phyloP scores from a whole-genome alignment of 23 red algal species.

The Gracilaria gracilis region DNA sequence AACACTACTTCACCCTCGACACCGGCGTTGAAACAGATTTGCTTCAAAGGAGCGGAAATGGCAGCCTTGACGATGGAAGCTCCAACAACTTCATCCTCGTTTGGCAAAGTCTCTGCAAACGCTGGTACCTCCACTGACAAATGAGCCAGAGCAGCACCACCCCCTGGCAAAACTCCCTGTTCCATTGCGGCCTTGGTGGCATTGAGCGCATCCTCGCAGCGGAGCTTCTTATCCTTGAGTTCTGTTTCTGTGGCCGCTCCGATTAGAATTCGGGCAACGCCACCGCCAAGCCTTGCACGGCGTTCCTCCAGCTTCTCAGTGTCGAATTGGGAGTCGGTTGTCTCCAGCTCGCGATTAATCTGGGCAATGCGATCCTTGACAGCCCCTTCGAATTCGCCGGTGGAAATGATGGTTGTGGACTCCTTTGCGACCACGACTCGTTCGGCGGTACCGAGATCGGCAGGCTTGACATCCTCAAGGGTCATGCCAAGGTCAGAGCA shows the following conservation, averaged over 20 bases:
- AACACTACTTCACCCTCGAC: conserved; percentile 91
- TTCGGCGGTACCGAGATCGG: conserved; percentile 88
- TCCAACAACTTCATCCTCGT: conserved; percentile 92
- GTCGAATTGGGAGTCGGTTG: conserved; percentile 87
- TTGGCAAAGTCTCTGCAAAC: conserved; percentile 71
- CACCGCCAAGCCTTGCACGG: conserved; percentile 91
- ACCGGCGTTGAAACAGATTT: conserved; percentile 94
- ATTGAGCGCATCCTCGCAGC: conserved; percentile 98
- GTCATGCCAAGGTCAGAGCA: conserved; percentile 92
- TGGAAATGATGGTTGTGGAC: conserved; percentile 94
- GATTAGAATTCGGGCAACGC: conserved; percentile 96
- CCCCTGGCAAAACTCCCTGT: conserved; percentile 95
- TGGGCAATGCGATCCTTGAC: conserved; percentile 87
- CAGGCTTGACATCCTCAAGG: conserved; percentile 78
- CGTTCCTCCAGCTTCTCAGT: conserved; percentile 96
- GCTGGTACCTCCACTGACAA: conserved; percentile 52
- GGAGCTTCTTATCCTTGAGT: conserved; percentile 99
- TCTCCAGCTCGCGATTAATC: conserved; percentile 84
- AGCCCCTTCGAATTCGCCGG: conserved; percentile 79
- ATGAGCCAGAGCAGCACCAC: conserved; percentile 81
- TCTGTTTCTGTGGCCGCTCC: conserved; percentile 99
- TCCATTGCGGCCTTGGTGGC: conserved; percentile 95
- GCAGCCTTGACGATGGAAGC: conserved; percentile 79
- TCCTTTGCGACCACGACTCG: conserved; percentile 95
- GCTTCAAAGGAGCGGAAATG: conserved; percentile 89